Percentiles rank a stretch among this genome's conserved stretches.
phyloP scores from a whole-genome alignment of 306 rosid species.

The Casuarina equisetifolia region DNA sequence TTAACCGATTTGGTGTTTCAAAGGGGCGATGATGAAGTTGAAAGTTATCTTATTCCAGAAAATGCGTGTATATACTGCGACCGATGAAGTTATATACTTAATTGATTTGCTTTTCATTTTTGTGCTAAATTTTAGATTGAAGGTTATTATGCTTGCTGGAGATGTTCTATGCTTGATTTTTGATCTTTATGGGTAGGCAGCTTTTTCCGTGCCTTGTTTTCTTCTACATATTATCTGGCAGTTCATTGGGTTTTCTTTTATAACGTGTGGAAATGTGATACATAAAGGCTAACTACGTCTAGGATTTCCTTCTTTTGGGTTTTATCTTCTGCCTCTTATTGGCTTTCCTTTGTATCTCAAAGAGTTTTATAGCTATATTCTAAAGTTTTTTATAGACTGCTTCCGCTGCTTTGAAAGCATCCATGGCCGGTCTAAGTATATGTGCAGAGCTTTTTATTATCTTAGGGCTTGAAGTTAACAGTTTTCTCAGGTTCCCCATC shows the following conservation, averaged over 20 bases:
- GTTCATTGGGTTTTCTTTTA: not conserved
- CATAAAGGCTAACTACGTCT: not conserved
- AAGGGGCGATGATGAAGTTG: not conserved
- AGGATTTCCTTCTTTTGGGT: not conserved
- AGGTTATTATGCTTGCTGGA: conserved; percentile 51
- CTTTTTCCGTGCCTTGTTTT: conserved; percentile 20
- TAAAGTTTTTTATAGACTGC: not conserved
- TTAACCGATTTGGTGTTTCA: not conserved
- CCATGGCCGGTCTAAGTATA: not conserved
- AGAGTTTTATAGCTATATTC: not conserved
- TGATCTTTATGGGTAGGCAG: conserved; percentile 43
- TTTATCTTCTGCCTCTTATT: not conserved
- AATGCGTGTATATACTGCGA: not conserved
- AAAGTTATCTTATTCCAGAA: not conserved
- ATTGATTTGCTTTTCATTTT: not conserved
- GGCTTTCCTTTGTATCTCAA: not conserved
- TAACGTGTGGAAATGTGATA: not conserved
- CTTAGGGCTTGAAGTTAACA: not conserved
- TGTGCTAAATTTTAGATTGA: conserved; percentile 31
- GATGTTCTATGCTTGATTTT: conserved; percentile 38
- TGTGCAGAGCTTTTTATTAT: not conserved
- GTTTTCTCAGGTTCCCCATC: not conserved
- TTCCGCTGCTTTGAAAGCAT: not conserved
- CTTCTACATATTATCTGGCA: not conserved
- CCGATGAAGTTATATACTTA: not conserved